Evolutionary conservation across 116 monocot species (phyloP), one percentile per base, ranked within the genome.

Genomic region (Trichopus zeylanicus): DNA sequence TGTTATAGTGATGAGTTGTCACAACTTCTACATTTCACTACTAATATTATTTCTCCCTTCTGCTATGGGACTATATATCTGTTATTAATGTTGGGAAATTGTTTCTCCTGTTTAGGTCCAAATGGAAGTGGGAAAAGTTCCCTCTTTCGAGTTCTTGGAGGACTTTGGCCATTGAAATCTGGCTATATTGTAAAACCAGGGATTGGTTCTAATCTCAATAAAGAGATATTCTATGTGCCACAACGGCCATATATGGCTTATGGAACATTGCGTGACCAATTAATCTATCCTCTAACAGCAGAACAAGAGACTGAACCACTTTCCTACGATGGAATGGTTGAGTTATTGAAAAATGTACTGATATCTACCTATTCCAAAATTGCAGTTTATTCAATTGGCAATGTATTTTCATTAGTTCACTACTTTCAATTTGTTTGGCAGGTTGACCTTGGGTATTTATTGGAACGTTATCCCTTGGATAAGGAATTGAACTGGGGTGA

Each of bases 81-180:
- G 16, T 42, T 42, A 15, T 15, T 42, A n/a, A 42, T 42, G 8
- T 11, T 37, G 0, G 8, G 37, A 11, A 8, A 37, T 51, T 29
- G 13, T 63, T 5, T 53, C 64, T 58, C 38, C 21, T 35, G 61
- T 42, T 62, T 38, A 97, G 97, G 97, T 72, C 97, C 97, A 48
- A 97, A 97, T 82, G 97, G 97, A 59, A 97, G 97, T 70, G 97
- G 97, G 18, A 97, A 97, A 72, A 97, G 97, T 65, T 97, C 97
- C 32, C 80, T 97, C 28, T 97, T 97, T 51, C 72, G 97, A 16
- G 97, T 97, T 68, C 97, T 97, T 72, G 97, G 97, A 63, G 97
- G 97, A 12, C 81, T 97, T n/a, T 97, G 97, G 97, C 97, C 97
- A 54, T 77, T 97, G 47, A 81, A 87, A 29, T 79, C 91, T 68